Evolutionary conservation across 2,329 filamentous ascomycete genomes (phyloP).

Genomic region (Fusarium sp.): DNA sequence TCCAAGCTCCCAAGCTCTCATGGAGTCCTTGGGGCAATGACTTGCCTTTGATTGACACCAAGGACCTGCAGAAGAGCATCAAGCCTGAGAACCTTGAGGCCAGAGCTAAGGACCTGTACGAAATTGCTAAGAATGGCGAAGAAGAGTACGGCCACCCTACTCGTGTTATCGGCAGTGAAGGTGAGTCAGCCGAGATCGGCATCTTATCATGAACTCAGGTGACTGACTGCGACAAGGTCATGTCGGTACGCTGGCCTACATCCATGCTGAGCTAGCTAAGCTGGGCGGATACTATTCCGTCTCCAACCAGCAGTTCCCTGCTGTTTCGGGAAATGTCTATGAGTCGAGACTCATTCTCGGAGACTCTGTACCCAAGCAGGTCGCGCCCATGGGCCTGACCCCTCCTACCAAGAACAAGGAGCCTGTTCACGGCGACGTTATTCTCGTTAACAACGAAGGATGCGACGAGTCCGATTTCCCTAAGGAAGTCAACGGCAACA

Average conservation of each 20-base stretch:
- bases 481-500: constrained; percentile 67
- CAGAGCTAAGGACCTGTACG: constrained; percentile 71
- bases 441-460: constrained; percentile 72
- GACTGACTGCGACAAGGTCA: constrained; percentile 62
- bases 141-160: constrained; percentile 76
- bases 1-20: constrained; percentile 36
- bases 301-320: constrained; percentile 73
- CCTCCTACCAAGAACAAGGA: constrained; percentile 72
- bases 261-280: constrained; percentile 66
- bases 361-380: constrained; percentile 62
- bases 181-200: constrained; percentile 53
- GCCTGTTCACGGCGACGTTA: constrained; percentile 69
- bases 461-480: constrained; percentile 76
- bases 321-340: constrained; percentile 70
- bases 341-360: constrained; percentile 70
- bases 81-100: constrained; percentile 66
- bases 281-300: constrained; percentile 72
- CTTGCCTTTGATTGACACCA: constrained; percentile 63
- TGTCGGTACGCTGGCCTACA: constrained; percentile 72
- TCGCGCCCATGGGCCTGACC: constrained; percentile 72
- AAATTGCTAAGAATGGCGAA: constrained; percentile 69
- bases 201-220: background rate
- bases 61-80: constrained; percentile 69
- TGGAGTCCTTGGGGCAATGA: constrained; percentile 38
- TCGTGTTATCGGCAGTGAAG: constrained; percentile 76